Evolutionary conservation across 306 rosid genomes (phyloP).

Genomic region (Acacia melanoxylon): DNA sequence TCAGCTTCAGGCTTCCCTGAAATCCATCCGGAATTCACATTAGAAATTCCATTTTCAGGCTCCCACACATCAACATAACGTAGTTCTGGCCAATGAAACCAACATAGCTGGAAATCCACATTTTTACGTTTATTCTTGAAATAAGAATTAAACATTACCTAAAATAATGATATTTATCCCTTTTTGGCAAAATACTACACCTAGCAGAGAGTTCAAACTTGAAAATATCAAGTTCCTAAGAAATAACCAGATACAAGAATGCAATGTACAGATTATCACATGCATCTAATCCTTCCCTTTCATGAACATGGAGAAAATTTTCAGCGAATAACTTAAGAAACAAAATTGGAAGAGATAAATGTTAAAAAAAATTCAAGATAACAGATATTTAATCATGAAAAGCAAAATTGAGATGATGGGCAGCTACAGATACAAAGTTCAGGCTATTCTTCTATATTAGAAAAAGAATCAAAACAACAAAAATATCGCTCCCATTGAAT

Average conservation of each 20-base stretch:
- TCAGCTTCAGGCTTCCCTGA: slow-evolving; percentile 68
- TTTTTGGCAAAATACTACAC: not conserved
- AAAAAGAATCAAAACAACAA: not conserved
- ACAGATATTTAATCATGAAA: not conserved
- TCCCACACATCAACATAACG: not conserved
- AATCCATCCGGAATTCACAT: not conserved
- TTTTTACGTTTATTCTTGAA: not conserved
- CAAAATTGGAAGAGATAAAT: not conserved
- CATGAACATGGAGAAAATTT: not conserved
- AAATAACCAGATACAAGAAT: not conserved
- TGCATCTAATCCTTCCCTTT: not conserved
- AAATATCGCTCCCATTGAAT: not conserved
- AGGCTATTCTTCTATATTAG: not conserved
- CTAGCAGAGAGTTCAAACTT: not conserved
- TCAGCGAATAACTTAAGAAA: not conserved
- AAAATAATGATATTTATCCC: not conserved
- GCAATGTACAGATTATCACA: not conserved
- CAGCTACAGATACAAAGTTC: not conserved
- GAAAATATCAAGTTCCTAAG: not conserved
- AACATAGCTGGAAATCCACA: not conserved
- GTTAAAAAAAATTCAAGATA: not conserved
- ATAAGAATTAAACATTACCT: not conserved
- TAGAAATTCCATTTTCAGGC: not conserved
- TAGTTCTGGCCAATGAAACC: not conserved
- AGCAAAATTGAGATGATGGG: not conserved